phyloP scores from a whole-genome alignment of 805 yeast species.

The Cyberlindnera mrakii region DNA sequence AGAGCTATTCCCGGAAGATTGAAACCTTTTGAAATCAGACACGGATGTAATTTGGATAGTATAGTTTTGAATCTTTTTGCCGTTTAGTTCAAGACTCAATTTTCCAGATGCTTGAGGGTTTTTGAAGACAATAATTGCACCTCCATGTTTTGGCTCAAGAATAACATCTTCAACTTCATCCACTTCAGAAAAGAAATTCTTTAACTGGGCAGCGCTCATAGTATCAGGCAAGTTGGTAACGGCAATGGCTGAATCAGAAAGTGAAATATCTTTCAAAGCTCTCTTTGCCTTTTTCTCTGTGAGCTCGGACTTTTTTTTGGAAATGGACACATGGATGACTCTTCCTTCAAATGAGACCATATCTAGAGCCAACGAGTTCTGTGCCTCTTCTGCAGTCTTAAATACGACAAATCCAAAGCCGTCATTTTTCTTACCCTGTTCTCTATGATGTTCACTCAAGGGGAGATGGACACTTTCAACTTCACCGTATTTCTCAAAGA shows the following conservation, averaged over 20 bases:
- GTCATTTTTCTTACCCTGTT: conserved; percentile 32
- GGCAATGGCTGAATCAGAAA: conserved; percentile 19
- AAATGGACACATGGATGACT: conserved; percentile 40
- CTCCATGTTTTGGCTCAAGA: conserved; percentile 38
- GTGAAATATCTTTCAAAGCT: conserved; percentile 15
- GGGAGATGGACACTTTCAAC: conserved; percentile 52
- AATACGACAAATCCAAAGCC: conserved; percentile 67
- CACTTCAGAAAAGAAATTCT: conserved; percentile 23
- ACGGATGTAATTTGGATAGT: conserved; percentile 29
- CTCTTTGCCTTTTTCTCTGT: conserved; percentile 24
- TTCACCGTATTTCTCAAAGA: conserved; percentile 45
- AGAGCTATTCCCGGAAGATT: neutral
- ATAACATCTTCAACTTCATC: conserved; percentile 38
- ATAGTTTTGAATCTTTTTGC: conserved; percentile 31
- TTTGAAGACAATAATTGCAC: conserved; percentile 46
- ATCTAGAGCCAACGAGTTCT: conserved; percentile 38
- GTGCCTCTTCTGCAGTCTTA: conserved; percentile 36
- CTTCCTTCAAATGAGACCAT: conserved; percentile 39
- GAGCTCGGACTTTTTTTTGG: conserved; percentile 35
- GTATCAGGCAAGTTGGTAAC: conserved; percentile 31
- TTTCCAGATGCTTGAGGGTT: conserved; percentile 42
- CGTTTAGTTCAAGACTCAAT: conserved; percentile 39
- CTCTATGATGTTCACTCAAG: conserved; percentile 22
- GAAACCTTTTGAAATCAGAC: conserved; percentile 22
- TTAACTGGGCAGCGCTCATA: conserved; percentile 30